A percentile compares a stretch with the other conserved stretches of the same genome.
Evolutionary conservation across 169 alveolate species (phyloP).

Genomic region (Fabrea salina): DNA sequence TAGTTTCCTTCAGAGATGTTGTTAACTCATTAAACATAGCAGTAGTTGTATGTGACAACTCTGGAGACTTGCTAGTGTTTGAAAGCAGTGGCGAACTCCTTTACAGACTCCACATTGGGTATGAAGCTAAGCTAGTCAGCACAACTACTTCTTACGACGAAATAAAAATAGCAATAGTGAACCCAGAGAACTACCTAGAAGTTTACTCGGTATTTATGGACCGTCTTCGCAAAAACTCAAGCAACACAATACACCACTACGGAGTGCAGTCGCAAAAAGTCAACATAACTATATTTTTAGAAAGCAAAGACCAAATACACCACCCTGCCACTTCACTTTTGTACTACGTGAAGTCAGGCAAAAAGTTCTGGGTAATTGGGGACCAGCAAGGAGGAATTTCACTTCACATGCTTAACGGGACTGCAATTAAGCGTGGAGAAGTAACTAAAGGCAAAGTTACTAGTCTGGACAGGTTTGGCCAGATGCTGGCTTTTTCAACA

Average conservation of each 20-base stretch:
- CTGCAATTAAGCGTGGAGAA: background rate
- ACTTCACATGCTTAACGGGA: constrained; percentile 8
- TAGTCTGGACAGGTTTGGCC: constrained; percentile 13
- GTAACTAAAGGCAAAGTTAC: background rate
- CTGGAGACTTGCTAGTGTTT: background rate
- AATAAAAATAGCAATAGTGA: background rate
- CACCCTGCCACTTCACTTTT: background rate
- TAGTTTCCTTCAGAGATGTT: background rate
- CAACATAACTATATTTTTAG: background rate
- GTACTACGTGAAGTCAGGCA: constrained; percentile 16
- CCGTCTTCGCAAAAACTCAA: background rate
- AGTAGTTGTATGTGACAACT: background rate
- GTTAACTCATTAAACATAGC: background rate
- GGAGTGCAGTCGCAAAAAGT: background rate
- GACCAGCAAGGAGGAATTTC: background rate
- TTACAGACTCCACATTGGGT: background rate
- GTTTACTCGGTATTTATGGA: constrained; percentile 1
- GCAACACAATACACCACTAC: background rate
- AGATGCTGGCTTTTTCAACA: background rate
- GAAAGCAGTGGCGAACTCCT: background rate
- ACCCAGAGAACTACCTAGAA: background rate
- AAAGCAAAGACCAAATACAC: background rate
- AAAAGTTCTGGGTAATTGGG: constrained; percentile 20
- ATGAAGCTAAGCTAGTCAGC: background rate
- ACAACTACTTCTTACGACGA: constrained; percentile 16